These are phyloP conservation scores for Cryptococcus sp. DNA, from an alignment of 1,284 basidiomycete species.

Conservation along the genomic window DNA sequence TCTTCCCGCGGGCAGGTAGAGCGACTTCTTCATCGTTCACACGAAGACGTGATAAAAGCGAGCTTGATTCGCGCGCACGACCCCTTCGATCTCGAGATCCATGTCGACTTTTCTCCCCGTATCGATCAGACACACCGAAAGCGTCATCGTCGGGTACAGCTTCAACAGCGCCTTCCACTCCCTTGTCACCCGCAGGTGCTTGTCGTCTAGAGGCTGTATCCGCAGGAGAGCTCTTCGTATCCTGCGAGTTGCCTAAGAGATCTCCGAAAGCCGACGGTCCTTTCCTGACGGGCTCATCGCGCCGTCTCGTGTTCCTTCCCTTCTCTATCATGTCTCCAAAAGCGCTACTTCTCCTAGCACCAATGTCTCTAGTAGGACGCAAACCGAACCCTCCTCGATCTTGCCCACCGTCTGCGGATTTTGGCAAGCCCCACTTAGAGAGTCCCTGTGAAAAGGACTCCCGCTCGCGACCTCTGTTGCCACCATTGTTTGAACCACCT, in stretches of 20 bases:
- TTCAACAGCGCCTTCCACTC: neutral
- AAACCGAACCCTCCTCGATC: conserved; percentile 11
- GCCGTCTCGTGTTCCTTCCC: neutral
- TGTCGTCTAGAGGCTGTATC: neutral
- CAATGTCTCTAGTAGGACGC: conserved; percentile 1
- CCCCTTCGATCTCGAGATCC: conserved; percentile 1
- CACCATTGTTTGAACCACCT: conserved; percentile 6
- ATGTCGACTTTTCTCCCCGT: conserved; percentile 1
- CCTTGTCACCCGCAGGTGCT: neutral
- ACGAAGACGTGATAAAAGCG: conserved; percentile 12
- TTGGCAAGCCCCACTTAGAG: conserved; percentile 14
- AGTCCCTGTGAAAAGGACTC: conserved; percentile 6
- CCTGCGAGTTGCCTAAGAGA: conserved; percentile 1
- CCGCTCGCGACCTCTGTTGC: conserved; percentile 1
- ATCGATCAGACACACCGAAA: neutral
- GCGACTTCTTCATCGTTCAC: conserved; percentile 11
- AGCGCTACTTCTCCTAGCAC: neutral
- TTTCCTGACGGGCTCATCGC: neutral
- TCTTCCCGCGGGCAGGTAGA: conserved; percentile 12
- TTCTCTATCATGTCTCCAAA: conserved; percentile 8
- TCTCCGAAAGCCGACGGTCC: conserved; percentile 9
- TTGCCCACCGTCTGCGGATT: neutral
- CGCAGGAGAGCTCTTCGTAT: no score
- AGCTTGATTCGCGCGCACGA: conserved; percentile 8
- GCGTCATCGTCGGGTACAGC: neutral